Evolutionary conservation across 2,329 filamentous ascomycete genomes (phyloP).

Genomic region (Cladosporium sp.): DNA sequence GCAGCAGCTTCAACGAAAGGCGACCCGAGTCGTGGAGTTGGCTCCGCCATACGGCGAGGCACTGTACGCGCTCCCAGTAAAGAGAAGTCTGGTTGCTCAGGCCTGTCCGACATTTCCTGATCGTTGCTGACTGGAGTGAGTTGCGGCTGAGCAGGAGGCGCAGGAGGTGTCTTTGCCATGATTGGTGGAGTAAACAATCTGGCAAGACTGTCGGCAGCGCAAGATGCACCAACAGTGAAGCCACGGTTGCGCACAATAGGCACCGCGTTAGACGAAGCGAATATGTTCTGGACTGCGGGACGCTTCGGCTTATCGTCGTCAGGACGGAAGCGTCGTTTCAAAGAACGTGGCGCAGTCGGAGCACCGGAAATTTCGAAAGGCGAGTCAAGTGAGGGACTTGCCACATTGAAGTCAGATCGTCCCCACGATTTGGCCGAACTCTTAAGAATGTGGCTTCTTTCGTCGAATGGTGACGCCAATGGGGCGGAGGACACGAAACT

Average conservation of each 20-base stretch:
- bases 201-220: slow-evolving; percentile 52
- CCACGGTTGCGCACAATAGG: slow-evolving; percentile 61
- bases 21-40: slow-evolving; percentile 48
- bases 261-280: slow-evolving; percentile 51
- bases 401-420: slow-evolving; percentile 32
- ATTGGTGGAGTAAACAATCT: slow-evolving; percentile 55
- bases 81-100: slow-evolving; percentile 20
- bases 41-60: slow-evolving; percentile 40
- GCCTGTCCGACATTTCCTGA: slow-evolving; percentile 32
- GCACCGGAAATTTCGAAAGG: slow-evolving; percentile 58
- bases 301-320: slow-evolving; percentile 51
- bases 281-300: slow-evolving; percentile 47
- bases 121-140: slow-evolving; percentile 24
- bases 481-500: slow-evolving; percentile 22
- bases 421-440: slow-evolving; percentile 38
- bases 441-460: slow-evolving; percentile 34
- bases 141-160: slow-evolving; percentile 5
- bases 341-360: slow-evolving; percentile 51
- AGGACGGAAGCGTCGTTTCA: slow-evolving; percentile 60
- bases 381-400: slow-evolving; percentile 44
- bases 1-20: slow-evolving; percentile 46
- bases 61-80: slow-evolving; percentile 31
- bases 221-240: slow-evolving; percentile 60
- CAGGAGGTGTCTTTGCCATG: slow-evolving; percentile 26
- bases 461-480: slow-evolving; percentile 48